Evolutionary conservation across 2,329 filamentous ascomycete species (phyloP), one percentile per base, ranked within the genome.

Genomic region (Penicillium crustosum): DNA sequence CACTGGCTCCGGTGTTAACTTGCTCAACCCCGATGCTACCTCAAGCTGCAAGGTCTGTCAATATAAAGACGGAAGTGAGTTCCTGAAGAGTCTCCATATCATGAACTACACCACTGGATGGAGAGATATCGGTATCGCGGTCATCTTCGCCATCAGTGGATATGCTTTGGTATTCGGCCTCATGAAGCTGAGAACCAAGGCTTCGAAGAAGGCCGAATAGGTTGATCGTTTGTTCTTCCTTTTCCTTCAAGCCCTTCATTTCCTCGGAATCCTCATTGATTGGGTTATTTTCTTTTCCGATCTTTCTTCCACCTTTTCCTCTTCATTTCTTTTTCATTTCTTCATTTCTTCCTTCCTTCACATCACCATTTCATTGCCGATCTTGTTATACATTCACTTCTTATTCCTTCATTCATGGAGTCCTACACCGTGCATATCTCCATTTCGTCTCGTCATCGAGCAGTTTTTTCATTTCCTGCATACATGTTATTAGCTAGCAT

Each of bases 71-170:
- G 87, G 86, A 0, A 77, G 80, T 6, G 86, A 88, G 57, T 90
- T 87, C 61, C 69, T 90, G 2, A 65, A 72, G 2, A 83, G 79
- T 0, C 61, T 90, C 13, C 88, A 89, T 66, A 65, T 90, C 8
- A 77, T 78, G 1, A 78, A 84, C 4, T 84, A 88, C 62, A 83
- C 79, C 59, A 86, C 85, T 63, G 87, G 85, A 0, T 90, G 88
- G 88, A 79, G 88, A 49, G 80, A 90, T 70, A 83, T 84, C 0
- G 87, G 68, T 0, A 85, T 89, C 48, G 79, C 82, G 3, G 82
- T 81, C 1, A 73, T 84, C 6, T 87, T 87, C 62, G 81, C 77
- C 1, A 58, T 84, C 39, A 81, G 78, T 55, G 82, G 79, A 1
- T 88, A 88, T 59, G 75, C 70, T 2, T 53, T 81, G 57, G 80